A percentile compares a stretch with the other conserved stretches of the same genome.
These are phyloP conservation scores for Buxus sempervirens DNA, from an alignment of 164 flowering plant genomes.

Conservation along the genomic window DNA sequence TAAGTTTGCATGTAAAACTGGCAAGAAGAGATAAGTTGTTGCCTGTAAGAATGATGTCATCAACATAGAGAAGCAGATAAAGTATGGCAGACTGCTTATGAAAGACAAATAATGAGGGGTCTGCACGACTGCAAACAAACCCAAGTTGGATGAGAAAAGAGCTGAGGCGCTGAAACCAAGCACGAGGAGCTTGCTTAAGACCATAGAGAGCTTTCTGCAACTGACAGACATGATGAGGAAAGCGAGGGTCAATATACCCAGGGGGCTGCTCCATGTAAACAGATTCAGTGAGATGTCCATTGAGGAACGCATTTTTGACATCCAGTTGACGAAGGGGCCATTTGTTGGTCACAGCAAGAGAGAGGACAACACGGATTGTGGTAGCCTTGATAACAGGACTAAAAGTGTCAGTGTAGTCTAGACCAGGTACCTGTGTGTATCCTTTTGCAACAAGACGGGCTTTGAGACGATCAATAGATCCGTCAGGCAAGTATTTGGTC, in stretches of 20 bases:
- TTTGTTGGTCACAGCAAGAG: conserved; percentile 10
- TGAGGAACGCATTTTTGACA: conserved; percentile 15
- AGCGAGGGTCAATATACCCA: conserved; percentile 11
- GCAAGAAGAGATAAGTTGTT: background rate
- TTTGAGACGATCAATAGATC: conserved; percentile 10
- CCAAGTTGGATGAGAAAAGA: background rate
- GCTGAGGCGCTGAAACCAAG: background rate
- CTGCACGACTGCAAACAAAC: background rate
- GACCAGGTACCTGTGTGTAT: conserved; percentile 5
- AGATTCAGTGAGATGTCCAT: conserved; percentile 6
- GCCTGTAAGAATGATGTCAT: background rate
- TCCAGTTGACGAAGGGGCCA: conserved; percentile 14
- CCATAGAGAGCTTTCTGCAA: conserved; percentile 1
- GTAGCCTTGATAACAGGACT: conserved; percentile 18
- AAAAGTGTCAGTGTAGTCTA: conserved; percentile 14
- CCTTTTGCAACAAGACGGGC: conserved; percentile 16
- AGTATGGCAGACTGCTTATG: background rate
- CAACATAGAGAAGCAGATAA: background rate
- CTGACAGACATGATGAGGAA: background rate
- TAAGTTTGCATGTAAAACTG: too few relatives aligned
- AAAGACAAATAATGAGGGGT: background rate
- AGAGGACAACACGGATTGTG: conserved; percentile 12
- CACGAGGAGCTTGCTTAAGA: background rate
- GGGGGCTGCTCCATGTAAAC: conserved; percentile 20
- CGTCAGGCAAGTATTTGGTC: conserved; percentile 11